A percentile compares a stretch with the other conserved stretches of the same genome.
phyloP scores from a whole-genome alignment of 805 yeast genomes.

The Blastobotrys muscicola region DNA sequence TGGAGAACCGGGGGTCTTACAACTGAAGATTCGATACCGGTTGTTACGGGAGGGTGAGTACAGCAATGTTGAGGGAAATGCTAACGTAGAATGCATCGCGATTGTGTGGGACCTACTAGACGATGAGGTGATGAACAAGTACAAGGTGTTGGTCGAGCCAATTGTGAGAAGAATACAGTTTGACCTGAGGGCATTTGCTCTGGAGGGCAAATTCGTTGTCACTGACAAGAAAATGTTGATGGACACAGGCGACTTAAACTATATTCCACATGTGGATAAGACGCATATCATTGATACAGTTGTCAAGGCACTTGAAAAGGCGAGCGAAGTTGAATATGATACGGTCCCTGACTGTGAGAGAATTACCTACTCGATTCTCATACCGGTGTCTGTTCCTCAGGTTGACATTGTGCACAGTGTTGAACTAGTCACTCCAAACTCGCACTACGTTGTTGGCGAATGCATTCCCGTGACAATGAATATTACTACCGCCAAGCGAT shows the following conservation, averaged over 20 bases:
- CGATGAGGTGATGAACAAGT: constrained; percentile 5
- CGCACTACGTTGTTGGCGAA: constrained; percentile 51
- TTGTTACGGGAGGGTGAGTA: constrained; percentile 16
- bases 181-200: constrained; percentile 6
- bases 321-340: background rate
- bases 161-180: constrained; percentile 7
- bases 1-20: constrained; percentile 25
- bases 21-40: constrained; percentile 14
- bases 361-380: constrained; percentile 27
- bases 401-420: constrained; percentile 52
- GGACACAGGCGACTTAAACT: constrained; percentile 6
- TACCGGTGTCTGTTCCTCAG: constrained; percentile 55
- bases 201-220: constrained; percentile 7
- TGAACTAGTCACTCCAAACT: constrained; percentile 31
- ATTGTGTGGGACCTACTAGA: constrained; percentile 1
- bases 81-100: constrained; percentile 1
- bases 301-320: constrained; percentile 5
- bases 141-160: constrained; percentile 8
- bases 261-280: constrained; percentile 1
- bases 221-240: constrained; percentile 1
- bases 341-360: constrained; percentile 9
- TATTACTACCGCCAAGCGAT: constrained; percentile 37
- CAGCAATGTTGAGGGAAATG: constrained; percentile 6
- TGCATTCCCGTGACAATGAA: constrained; percentile 40
- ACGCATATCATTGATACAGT: constrained; percentile 4